Base-by-base conservation (phyloP, 306 rosid species). In the Mucuna pruriens region DNA sequence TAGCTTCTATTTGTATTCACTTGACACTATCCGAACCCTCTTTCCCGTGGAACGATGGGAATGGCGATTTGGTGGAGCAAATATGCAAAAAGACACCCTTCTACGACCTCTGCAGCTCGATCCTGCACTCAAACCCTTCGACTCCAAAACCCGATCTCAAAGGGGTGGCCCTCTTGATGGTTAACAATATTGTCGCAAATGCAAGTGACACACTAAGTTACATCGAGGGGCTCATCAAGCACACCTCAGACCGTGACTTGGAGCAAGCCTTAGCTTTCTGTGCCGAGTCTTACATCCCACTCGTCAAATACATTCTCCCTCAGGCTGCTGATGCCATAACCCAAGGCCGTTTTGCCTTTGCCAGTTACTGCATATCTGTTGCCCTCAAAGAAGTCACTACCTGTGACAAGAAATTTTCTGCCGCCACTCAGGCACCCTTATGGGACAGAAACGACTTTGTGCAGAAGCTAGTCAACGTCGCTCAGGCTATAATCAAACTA, bases 221-320 rank as follows among this genome's bases (percentile, higher is more conserved):
- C 86, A 87, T 92, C 45, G 87, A 87, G 8, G 69, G 76, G 25
- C 20, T 87, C 3, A 82, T 87, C 6, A 86, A 84, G 74, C 46
- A 74, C 0, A 71, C 82, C 20, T 22, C 85, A 11, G 88, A 84
- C 19, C 85, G 38, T 36, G 34, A 63, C 7, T 10, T 89, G 62
- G 90, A 90, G 84, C 84, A 84, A 64, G 79, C 92, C 5, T 79
- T 94, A 78, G 93, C 98, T 4, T 80, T 85, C 68, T 94, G 98
- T 80, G 97, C 95, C 19, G 93, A 94, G 74, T 31, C 88, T n/a
- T 94, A 90, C 69, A 91, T 94, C 39, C 95, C 91, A 5, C 55
- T 88, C 8, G 95, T 94, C 71, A 94, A 86, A 38, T 94, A 85
- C 68, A 91, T 75, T 75, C 87, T 91, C 9, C 97, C 98, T 0